Evolutionary conservation across 129 eudicot genomes (phyloP).

Genomic region (Gnaphalium uliginosum): DNA sequence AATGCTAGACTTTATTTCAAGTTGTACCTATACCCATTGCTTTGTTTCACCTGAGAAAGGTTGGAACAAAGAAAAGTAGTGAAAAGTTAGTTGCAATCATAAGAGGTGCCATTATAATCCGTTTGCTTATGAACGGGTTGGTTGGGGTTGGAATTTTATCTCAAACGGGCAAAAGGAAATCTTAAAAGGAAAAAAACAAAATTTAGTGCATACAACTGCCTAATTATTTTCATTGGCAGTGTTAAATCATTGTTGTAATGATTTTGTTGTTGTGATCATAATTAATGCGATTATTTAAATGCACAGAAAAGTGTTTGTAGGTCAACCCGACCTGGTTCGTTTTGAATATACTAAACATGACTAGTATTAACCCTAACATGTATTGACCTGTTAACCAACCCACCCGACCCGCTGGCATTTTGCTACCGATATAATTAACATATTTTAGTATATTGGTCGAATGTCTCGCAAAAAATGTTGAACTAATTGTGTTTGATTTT

Average conservation of each 20-base stretch:
- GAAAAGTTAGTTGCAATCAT: background rate
- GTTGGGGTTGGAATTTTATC: background rate
- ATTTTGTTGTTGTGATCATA: background rate
- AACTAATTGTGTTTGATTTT: background rate
- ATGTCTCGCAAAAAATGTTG: background rate
- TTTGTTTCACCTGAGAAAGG: background rate
- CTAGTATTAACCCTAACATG: background rate
- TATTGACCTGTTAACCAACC: background rate
- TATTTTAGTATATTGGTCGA: background rate
- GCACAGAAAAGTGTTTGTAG: background rate
- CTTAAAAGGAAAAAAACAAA: too few relatives aligned
- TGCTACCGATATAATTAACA: background rate
- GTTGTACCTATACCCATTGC: slow-evolving; percentile 4
- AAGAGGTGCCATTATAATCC: background rate
- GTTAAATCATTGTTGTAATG: background rate
- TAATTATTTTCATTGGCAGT: background rate
- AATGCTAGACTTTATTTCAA: background rate
- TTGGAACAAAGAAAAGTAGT: background rate
- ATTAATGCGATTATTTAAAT: background rate
- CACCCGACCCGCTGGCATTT: background rate
- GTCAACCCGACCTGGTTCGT: background rate
- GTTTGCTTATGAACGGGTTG: background rate
- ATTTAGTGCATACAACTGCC: background rate
- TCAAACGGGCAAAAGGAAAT: background rate
- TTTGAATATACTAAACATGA: background rate